These are phyloP conservation scores for Erigeron canadensis DNA, from an alignment of 129 eudicot species.

Conservation along the genomic window DNA sequence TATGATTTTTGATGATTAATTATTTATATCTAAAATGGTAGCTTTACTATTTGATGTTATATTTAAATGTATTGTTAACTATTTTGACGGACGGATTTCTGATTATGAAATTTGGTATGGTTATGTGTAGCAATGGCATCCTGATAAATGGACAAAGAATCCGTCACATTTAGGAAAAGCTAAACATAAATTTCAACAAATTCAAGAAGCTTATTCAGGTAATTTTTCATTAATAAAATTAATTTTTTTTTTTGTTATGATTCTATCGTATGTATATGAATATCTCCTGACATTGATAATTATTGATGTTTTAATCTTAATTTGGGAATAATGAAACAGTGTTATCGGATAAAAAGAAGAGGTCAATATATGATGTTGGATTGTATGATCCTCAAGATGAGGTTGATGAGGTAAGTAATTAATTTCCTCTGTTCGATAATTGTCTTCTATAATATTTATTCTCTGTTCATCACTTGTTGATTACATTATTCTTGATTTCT, in stretches of 20 bases:
- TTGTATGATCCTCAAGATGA: constrained; percentile 68
- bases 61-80: too few species aligned
- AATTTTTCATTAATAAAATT: not conserved
- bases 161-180: constrained; percentile 61
- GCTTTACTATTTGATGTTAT: too few species aligned
- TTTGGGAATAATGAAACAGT: constrained; percentile 47
- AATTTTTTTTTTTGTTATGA: not conserved
- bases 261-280: too few species aligned
- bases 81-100: too few species aligned
- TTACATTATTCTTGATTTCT: constrained; percentile 1
- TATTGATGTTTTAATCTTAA: not conserved
- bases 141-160: constrained; percentile 67
- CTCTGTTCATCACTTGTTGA: not conserved
- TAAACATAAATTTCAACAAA: constrained; percentile 72
- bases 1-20: too few species aligned
- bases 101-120: too few species aligned
- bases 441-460: not conserved
- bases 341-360: constrained; percentile 69
- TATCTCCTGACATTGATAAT: too few species aligned
- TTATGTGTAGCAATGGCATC: constrained; percentile 87
- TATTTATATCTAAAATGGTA: too few species aligned
- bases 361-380: constrained; percentile 70
- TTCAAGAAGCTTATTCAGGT: constrained; percentile 98
- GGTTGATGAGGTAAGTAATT: constrained; percentile 59
- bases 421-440: constrained; percentile 4